These are phyloP conservation scores for Hypoxylon lienhwacheense DNA, from an alignment of 495 filamentous ascomycete species.

Conservation along the genomic window DNA sequence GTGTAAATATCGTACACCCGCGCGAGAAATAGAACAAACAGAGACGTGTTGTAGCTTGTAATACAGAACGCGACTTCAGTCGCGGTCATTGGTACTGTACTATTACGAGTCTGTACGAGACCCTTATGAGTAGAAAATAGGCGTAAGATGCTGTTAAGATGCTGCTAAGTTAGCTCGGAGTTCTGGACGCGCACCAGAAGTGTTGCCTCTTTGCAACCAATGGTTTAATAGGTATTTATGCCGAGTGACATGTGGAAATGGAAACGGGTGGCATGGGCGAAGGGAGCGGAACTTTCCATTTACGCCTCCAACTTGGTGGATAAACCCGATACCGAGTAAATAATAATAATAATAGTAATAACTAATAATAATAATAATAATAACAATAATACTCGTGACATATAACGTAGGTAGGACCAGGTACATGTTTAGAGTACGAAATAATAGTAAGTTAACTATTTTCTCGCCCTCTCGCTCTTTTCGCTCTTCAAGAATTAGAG, in stretches of 20 bases:
- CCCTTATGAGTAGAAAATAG: neutral
- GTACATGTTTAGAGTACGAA: no score
- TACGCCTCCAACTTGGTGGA: slow-evolving; percentile 5
- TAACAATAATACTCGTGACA: no score
- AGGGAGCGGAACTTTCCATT: slow-evolving; percentile 9
- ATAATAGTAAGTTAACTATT: no score
- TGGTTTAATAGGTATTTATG: slow-evolving; percentile 10
- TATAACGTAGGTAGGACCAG: no score
- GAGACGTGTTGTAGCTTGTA: neutral
- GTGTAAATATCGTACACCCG: slow-evolving; percentile 4
- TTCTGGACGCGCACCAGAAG: neutral
- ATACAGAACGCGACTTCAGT: neutral
- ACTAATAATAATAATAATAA: no score
- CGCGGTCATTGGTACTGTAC: neutral
- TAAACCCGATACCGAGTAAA: slow-evolving; percentile 18
- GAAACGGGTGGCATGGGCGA: slow-evolving; percentile 1
- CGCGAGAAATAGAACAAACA: neutral
- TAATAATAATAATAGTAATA: slow-evolving; percentile 6
- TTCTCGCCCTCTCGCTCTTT: no score
- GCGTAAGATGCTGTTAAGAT: no score
- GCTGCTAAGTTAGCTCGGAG: no score
- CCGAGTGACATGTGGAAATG: slow-evolving; percentile 14
- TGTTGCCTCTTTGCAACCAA: slow-evolving; percentile 14
- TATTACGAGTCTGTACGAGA: no score
- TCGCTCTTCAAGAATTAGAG: no score